Base-by-base conservation (phyloP, 164 flowering plant species). In the Tetracentron sinense region DNA sequence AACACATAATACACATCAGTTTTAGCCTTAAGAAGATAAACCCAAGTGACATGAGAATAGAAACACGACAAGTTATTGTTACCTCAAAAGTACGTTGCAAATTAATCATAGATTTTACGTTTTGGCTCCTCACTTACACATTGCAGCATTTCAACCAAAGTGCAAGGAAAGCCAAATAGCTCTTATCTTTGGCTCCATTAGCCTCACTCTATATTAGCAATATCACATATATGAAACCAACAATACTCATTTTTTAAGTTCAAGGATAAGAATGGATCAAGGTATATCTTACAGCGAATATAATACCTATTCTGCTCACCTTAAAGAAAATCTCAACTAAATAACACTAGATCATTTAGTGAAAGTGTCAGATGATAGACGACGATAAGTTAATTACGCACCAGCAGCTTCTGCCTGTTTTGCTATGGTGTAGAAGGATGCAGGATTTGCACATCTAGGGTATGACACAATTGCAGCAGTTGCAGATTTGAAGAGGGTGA, bases 381-480 rank as follows among this genome's bases (percentile, higher is more conserved):
- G 33, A 29, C 25, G 56, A 29, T 28, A 42, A 56, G 20, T 22
- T 31, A 58, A 49, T 56, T 55, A 59, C 77, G 23, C 22, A 91
- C 99, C 97, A 62, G 99, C 99, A 70, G 99, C 99, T 84, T 95
- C 99, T 69, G 99, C 97, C 72, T 95, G 99, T 63, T 89, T 86
- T 67, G 97, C 84, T 72, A 89, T 73, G 63, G 88, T 88, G 73
- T 81, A 59, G 66, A 89, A 87, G 57, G 89, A 81, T 55, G 83
- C 61, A 57, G 85, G 79, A 72, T 75, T 84, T 70, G 81, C 72
- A 68, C 79, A 80, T 20, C 73, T 71, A 59, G 85, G 85, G 47
- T 74, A 74, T 54, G 95, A 86, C 49, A 76, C 81, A 64, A 79
- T 75, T 33, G 86, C 88, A 64, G 84, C 62, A 62, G 86, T 80